Evolutionary conservation across 2,329 filamentous ascomycete genomes (phyloP), one percentile per base, ranked within the genome.

Genomic region (Didymella exigua): DNA sequence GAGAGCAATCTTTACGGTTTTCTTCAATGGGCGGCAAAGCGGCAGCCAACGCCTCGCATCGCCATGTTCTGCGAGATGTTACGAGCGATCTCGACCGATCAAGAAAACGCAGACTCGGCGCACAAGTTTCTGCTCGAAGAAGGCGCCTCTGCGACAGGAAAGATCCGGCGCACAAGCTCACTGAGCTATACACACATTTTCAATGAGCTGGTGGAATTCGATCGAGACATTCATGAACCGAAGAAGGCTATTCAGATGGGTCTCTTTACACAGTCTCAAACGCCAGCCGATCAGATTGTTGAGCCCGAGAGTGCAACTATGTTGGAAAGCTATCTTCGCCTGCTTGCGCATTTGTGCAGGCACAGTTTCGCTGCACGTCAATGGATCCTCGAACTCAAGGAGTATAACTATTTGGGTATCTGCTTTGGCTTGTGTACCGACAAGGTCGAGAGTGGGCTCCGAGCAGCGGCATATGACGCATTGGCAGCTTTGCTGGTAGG

Each of bases 31-130:
- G 90, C 93, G n/a, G 96, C 95, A 3, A 89, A 91, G 64, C 84
- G 95, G 66, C 92, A 96, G 57, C 96, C 96, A 0, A 97, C 96
- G 0, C 95, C 95, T n/a, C 84, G 96, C 21, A 93, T 96, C 55
- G 95, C 91, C 58, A 93, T 93, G 11, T 99, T 98, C 66, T 99
- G 95, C 74, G 93, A 98, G 71, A 93, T 99, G 87, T 81, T 99
- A 14, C 90, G 92, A 68, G 89, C 93, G 1, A 88, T 99, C 42
- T 91, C 95, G 0, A 87, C 88, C 46, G 91, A 91, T 47, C 86
- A 91, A 49, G 85, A 90, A 48, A 95, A 91, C 65, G 93, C 95
- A 24, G 88, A 89, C 49, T 84, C 89, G 14, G 91, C 93, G 0
- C 93, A 99, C 72, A 86, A 87, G 44, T 99, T 99, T 69, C 80